Percentiles rank a stretch among this genome's conserved stretches.
phyloP scores from a whole-genome alignment of 2,329 filamentous ascomycete genomes.

The Elsinoe australis region DNA sequence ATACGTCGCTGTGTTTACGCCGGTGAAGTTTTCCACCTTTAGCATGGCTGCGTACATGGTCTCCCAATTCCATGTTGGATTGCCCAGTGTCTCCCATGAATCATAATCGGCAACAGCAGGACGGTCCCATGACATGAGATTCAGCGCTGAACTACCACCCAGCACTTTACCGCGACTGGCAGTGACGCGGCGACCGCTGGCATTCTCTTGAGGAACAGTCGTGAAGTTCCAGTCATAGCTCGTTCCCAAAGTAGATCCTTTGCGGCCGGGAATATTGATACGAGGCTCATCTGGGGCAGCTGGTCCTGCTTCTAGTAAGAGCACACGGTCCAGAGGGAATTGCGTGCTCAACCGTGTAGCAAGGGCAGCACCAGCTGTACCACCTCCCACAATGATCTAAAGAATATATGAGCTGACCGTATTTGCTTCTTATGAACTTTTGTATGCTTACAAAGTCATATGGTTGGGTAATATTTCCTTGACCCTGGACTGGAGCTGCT shows the following conservation, averaged over 20 bases:
- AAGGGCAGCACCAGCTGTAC: slow-evolving; percentile 27
- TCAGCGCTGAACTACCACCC: slow-evolving; percentile 36
- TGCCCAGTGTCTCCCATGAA: slow-evolving; percentile 31
- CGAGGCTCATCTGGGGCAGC: slow-evolving; percentile 20
- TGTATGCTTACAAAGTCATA: slow-evolving; percentile 6
- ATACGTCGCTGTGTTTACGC: slow-evolving; percentile 20
- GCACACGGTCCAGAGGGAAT: slow-evolving; percentile 25
- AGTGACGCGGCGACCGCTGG: slow-evolving; percentile 19
- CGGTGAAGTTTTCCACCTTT: slow-evolving; percentile 23
- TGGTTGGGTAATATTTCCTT: not conserved
- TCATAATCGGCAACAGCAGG: slow-evolving; percentile 26
- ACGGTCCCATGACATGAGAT: slow-evolving; percentile 26
- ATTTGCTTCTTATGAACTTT: no score
- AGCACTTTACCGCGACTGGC: slow-evolving; percentile 32
- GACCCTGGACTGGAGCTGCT: slow-evolving; percentile 3
- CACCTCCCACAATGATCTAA: slow-evolving; percentile 25
- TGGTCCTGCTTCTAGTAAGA: slow-evolving; percentile 28
- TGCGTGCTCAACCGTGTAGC: slow-evolving; percentile 25
- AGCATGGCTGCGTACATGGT: slow-evolving; percentile 36
- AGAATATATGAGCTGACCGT: not conserved
- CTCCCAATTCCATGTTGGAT: slow-evolving; percentile 38
- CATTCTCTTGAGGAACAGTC: slow-evolving; percentile 20
- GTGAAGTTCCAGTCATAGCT: slow-evolving; percentile 23
- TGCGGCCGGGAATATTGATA: slow-evolving; percentile 23
- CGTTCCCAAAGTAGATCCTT: slow-evolving; percentile 18